Conservation (phyloP, 495 filamentous ascomycete genomes). For the Penicillium paradoxum region DNA sequence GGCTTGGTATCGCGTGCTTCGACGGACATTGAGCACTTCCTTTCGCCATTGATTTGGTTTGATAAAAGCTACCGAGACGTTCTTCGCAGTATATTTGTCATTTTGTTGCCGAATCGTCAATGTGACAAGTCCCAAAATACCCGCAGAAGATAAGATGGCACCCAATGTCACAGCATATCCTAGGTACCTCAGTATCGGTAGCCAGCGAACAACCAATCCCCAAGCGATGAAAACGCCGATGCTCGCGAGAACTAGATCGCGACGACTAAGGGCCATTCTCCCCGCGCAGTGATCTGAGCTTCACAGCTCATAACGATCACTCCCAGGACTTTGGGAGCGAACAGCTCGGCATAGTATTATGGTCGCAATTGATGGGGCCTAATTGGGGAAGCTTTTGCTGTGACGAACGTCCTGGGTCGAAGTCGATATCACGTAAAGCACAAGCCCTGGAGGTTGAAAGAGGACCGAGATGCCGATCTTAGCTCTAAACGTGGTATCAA, state of each 20-base stretch:
- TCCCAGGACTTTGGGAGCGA: slow-evolving; percentile 19
- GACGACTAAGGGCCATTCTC: slow-evolving; percentile 72
- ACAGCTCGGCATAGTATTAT: slow-evolving; percentile 14
- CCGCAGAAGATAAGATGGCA: slow-evolving; percentile 47
- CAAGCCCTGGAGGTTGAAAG: background rate
- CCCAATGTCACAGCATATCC: slow-evolving; percentile 75
- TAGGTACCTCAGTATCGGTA: slow-evolving; percentile 71
- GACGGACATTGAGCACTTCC: slow-evolving; percentile 59
- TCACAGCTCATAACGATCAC: slow-evolving; percentile 34
- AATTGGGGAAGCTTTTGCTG: background rate
- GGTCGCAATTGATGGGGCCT: background rate
- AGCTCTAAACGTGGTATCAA: background rate
- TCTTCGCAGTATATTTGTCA: slow-evolving; percentile 27
- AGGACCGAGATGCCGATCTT: background rate
- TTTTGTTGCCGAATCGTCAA: slow-evolving; percentile 52
- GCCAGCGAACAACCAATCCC: slow-evolving; percentile 75
- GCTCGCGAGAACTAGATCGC: slow-evolving; percentile 66
- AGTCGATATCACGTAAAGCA: background rate
- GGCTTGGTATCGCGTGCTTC: slow-evolving; percentile 44
- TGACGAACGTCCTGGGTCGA: background rate
- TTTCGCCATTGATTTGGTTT: slow-evolving; percentile 58
- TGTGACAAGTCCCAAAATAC: slow-evolving; percentile 51
- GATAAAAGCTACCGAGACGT: slow-evolving; percentile 53
- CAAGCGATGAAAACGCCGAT: slow-evolving; percentile 75
- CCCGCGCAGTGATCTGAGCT: slow-evolving; percentile 22